Percentiles rank a stretch among this genome's conserved stretches.
These are phyloP conservation scores for Aureobasidium sp. DNA, from an alignment of 2,329 filamentous ascomycete genomes.

Conservation along the genomic window DNA sequence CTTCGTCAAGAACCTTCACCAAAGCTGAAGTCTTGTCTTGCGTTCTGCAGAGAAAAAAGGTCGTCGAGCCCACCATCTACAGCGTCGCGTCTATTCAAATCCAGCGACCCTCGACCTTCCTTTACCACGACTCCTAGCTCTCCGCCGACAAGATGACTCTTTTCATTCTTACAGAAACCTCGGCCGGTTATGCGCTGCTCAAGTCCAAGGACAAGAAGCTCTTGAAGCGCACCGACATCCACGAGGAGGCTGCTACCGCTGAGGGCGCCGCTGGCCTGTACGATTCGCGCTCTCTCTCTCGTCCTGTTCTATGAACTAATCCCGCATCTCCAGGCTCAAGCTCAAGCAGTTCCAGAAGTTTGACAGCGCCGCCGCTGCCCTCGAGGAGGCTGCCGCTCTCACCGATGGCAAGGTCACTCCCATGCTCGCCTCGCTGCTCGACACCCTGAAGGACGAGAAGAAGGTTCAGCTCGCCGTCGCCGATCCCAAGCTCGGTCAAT, in stretches of 20 bases:
- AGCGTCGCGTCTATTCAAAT: conserved; percentile 1
- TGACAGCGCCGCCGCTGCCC: conserved; percentile 80
- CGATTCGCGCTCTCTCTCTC: neutral
- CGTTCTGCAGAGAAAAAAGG: conserved; percentile 5
- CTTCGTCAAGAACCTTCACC: neutral
- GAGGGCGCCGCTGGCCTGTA: conserved; percentile 77
- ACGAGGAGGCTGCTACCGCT: conserved; percentile 65
- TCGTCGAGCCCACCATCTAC: neutral
- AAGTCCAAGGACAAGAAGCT: conserved; percentile 99
- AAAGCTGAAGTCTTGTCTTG: neutral
- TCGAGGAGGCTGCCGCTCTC: conserved; percentile 83
- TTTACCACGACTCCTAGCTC: neutral
- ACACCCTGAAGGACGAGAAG: conserved; percentile 93
- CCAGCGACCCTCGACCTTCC: conserved; percentile 1
- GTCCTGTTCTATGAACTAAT: neutral
- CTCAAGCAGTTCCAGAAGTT: conserved; percentile 98
- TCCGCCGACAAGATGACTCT: conserved; percentile 36
- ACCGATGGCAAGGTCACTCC: conserved; percentile 85
- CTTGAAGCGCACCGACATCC: conserved; percentile 76
- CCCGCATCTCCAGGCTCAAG: conserved; percentile 51
- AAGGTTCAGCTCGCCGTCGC: conserved; percentile 92
- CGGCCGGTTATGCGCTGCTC: conserved; percentile 94
- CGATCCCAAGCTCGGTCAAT: conserved; percentile 81
- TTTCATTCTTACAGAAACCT: conserved; percentile 90
- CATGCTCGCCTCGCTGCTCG: conserved; percentile 72